Base-by-base conservation (phyloP, 495 filamentous ascomycete genomes). In the Melanomma pulvis-pyrius region DNA sequence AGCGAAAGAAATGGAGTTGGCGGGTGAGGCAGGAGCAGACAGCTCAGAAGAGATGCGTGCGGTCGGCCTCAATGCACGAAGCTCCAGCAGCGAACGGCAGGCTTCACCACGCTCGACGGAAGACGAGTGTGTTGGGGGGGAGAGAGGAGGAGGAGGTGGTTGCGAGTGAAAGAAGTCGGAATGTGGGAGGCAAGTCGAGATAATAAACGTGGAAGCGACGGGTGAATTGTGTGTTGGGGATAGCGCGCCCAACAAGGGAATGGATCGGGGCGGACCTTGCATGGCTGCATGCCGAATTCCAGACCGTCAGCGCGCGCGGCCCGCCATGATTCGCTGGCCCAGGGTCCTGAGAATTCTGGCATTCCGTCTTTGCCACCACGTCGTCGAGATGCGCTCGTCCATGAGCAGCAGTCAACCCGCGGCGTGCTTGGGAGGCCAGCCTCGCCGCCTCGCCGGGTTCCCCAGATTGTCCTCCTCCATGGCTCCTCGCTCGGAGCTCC, bases 121-220 rank as follows among this genome's bases (percentile, higher is more conserved):
- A 62, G 34, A 48, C 57, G 53, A 51, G 66, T 55, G 39, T 46
- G 19, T 48, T 24, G 36, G 21, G 29, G 56, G 50, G 44, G 52
- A 25, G 49, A 46, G 36, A 62, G 55, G 25, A 61, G 64, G 34
- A 32, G 61, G 59, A 54, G 69, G 54, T 28, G 47, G n/a, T 46
- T 4, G 34, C n/a, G 32, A 57, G 54, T 36, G 30, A 48, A 53
- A 46, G 57, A 46, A 68, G 63, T 36, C 68, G 59, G 36, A 58
- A 70, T 21, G 41, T 56, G 46, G 24, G 52, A 32, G 52, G 56
- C 29, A 55, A 54, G 36, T 15, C 47, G 49, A 19, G 21, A 58
- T 60, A 52, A 59, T 41, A 53, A 62, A 60, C 49, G 65, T 58
- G 39, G 44, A 12, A 22, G 24, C 21, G 24, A 63, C 29, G 50